Conservation (phyloP, 108 stramenopile species). For the Nitzschia inconspicua region DNA sequence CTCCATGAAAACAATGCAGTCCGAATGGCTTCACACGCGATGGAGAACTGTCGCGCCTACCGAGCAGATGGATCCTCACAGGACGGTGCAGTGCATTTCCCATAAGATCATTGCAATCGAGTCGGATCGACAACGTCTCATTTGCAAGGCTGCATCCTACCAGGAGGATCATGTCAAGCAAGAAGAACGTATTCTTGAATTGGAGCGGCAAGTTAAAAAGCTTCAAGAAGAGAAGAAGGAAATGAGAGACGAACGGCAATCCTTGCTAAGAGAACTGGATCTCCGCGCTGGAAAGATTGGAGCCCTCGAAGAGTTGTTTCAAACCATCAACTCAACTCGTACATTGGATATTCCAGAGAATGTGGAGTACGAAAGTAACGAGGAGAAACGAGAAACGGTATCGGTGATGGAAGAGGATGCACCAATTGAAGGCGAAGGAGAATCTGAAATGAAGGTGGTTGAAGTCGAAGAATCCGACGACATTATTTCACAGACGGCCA, state of each 20-base stretch:
- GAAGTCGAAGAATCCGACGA: too few relatives aligned
- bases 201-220: neutral
- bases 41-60: too few relatives aligned
- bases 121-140: slow-evolving; percentile 1
- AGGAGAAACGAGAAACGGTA: too few relatives aligned
- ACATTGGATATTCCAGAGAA: too few relatives aligned
- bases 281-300: slow-evolving; percentile 6
- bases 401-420: too few relatives aligned
- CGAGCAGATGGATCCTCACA: too few relatives aligned
- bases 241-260: neutral
- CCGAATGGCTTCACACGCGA: neutral
- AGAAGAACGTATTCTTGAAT: neutral
- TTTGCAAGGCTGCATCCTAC: neutral
- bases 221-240: neutral
- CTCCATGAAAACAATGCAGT: neutral
- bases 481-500: too few relatives aligned
- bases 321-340: slow-evolving; percentile 3
- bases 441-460: too few relatives aligned
- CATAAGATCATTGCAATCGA: slow-evolving; percentile 1
- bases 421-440: too few relatives aligned
- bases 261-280: neutral
- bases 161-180: neutral
- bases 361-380: too few relatives aligned
- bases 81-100: neutral
- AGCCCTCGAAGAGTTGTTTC: slow-evolving; percentile 9